phyloP scores from a whole-genome alignment of 352 stramenopile genomes.

The Thalassiosira hispida region DNA sequence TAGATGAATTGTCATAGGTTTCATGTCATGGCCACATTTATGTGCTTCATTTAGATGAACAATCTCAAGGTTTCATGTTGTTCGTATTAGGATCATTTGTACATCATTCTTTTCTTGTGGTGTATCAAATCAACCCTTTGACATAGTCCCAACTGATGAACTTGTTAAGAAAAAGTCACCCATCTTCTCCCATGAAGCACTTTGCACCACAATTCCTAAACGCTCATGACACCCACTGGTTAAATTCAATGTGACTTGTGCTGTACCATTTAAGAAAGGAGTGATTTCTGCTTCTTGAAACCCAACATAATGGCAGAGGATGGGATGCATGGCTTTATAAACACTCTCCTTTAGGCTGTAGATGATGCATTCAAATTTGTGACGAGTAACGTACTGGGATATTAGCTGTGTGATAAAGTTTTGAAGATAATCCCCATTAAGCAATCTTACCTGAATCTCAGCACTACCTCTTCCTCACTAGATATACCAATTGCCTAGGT shows the following conservation, averaged over 20 bases:
- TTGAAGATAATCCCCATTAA: neutral
- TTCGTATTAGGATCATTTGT: neutral
- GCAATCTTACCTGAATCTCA: constrained; percentile 74
- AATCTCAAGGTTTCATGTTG: neutral
- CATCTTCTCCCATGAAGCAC: constrained; percentile 61
- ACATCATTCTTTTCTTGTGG: constrained; percentile 1
- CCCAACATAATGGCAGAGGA: constrained; percentile 82
- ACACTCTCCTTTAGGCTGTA: constrained; percentile 82
- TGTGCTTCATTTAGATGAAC: neutral
- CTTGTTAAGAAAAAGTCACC: constrained; percentile 66
- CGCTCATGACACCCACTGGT: constrained; percentile 41
- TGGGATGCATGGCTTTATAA: constrained; percentile 84
- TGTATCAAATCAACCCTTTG: too few relatives aligned
- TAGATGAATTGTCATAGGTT: constrained; percentile 76
- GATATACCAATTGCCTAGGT: constrained; percentile 57
- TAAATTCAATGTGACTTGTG: constrained; percentile 63
- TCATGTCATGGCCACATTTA: neutral
- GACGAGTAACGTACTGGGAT: neutral
- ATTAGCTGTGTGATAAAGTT: neutral
- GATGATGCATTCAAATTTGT: neutral
- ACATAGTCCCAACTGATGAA: constrained; percentile 33
- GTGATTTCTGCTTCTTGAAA: constrained; percentile 84
- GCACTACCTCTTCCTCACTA: constrained; percentile 74
- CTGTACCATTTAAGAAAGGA: constrained; percentile 72
- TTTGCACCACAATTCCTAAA: constrained; percentile 46